phyloP scores from a whole-genome alignment of 176 grass and related monocot species.

The Pontederia crassipes region DNA sequence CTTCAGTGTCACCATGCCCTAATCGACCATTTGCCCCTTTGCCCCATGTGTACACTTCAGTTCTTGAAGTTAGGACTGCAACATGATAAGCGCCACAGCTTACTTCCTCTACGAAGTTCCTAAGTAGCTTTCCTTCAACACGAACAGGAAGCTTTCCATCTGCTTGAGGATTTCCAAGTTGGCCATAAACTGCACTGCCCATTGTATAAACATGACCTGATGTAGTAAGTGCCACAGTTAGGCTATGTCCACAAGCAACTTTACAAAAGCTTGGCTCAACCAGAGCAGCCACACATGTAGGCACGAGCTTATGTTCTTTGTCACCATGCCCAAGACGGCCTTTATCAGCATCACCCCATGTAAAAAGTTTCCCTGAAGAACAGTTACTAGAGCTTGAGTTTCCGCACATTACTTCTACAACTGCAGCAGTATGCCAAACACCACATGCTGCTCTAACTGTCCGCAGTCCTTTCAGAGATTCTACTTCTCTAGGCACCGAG shows the following conservation, averaged over 20 bases:
- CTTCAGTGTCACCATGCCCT: constrained; percentile 88
- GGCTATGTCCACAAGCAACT: constrained; percentile 87
- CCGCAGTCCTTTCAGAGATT: constrained; percentile 87
- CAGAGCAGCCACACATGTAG: constrained; percentile 92
- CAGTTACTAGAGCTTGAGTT: constrained; percentile 87
- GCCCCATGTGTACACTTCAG: constrained; percentile 95
- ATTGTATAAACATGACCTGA: constrained; percentile 94
- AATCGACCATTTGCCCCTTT: constrained; percentile 95
- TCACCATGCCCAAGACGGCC: constrained; percentile 92
- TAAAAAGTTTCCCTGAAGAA: constrained; percentile 91
- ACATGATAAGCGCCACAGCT: constrained; percentile 96
- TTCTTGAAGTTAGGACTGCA: constrained; percentile 79
- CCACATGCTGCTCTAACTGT: constrained; percentile 87
- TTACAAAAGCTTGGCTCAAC: constrained; percentile 96
- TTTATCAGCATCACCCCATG: constrained; percentile 99
- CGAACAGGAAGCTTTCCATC: constrained; percentile 66
- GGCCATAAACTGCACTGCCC: constrained; percentile 81
- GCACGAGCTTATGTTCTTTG: constrained; percentile 60
- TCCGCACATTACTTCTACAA: constrained; percentile 91
- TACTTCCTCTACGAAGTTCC: constrained; percentile 96
- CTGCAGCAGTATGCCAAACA: constrained; percentile 98
- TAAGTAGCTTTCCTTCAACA: constrained; percentile 90
- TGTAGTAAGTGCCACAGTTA: constrained; percentile 88
- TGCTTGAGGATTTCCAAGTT: constrained; percentile 79
- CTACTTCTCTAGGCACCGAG: constrained; percentile 69